phyloP scores from a whole-genome alignment of 2,329 filamentous ascomycete genomes.

The Rosellinia necatrix region DNA sequence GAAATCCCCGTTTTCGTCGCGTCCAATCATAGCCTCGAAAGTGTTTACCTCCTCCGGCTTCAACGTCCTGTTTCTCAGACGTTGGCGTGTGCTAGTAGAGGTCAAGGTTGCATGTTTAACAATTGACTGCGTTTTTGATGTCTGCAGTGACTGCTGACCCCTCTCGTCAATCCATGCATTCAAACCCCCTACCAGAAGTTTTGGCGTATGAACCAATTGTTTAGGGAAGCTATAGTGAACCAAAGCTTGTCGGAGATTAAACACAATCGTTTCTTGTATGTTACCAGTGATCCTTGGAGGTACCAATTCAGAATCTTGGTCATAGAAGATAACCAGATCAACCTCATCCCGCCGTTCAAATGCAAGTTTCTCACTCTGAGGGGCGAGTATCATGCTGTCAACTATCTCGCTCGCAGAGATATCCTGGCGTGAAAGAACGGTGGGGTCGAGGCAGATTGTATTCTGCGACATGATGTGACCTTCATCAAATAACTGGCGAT shows the following conservation, averaged over 20 bases:
- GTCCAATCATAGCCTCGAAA: constrained; percentile 78
- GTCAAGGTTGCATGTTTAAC: constrained; percentile 19
- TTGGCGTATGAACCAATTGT: constrained; percentile 72
- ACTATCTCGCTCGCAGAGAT: constrained; percentile 65
- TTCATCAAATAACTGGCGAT: constrained; percentile 78
- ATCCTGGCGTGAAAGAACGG: constrained; percentile 69
- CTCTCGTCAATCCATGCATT: constrained; percentile 87
- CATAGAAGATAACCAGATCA: constrained; percentile 90
- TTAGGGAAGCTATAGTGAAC: constrained; percentile 82
- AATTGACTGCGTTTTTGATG: constrained; percentile 39
- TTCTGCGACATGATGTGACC: constrained; percentile 86
- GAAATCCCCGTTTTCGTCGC: constrained; percentile 57
- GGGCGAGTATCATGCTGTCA: constrained; percentile 72
- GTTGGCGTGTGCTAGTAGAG: constrained; percentile 39
- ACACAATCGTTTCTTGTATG: constrained; percentile 59
- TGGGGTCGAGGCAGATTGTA: constrained; percentile 88
- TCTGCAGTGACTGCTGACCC: constrained; percentile 66
- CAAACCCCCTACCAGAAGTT: constrained; percentile 80
- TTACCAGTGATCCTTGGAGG: constrained; percentile 41
- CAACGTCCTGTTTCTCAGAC: constrained; percentile 57
- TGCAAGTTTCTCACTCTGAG: constrained; percentile 72
- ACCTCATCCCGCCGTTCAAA: constrained; percentile 77
- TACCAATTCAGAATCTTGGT: constrained; percentile 67
- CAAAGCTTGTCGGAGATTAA: constrained; percentile 77
- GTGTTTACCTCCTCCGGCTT: constrained; percentile 78